Evolutionary conservation across 2,329 filamentous ascomycete genomes (phyloP).

Genomic region (Colletotrichum liriopes): DNA sequence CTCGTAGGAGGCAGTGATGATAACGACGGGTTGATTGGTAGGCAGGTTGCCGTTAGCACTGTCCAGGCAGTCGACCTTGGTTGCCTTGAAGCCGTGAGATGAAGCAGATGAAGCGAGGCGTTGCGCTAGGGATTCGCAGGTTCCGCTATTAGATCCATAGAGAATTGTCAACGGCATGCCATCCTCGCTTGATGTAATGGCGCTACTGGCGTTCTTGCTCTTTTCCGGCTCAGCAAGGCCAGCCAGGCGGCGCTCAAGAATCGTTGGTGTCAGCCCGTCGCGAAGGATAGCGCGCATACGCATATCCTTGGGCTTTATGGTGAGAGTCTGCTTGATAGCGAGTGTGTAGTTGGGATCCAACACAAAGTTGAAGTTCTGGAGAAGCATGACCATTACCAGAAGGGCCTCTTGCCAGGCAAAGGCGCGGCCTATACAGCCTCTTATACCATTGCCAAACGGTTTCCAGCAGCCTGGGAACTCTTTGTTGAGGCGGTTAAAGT

Average conservation of each 20-base stretch:
- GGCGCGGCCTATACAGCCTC: slow-evolving; percentile 66
- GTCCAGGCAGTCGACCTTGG: slow-evolving; percentile 68
- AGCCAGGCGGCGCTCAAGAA: slow-evolving; percentile 62
- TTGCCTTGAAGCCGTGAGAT: slow-evolving; percentile 68
- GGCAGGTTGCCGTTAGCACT: slow-evolving; percentile 70
- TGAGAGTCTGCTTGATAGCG: slow-evolving; percentile 67
- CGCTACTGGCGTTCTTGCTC: background rate
- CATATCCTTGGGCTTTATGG: slow-evolving; percentile 73
- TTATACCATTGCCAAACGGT: slow-evolving; percentile 67
- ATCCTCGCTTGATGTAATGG: background rate
- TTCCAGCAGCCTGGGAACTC: slow-evolving; percentile 58
- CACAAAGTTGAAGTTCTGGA: slow-evolving; percentile 78
- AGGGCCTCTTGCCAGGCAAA: slow-evolving; percentile 70
- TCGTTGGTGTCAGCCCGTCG: slow-evolving; percentile 54
- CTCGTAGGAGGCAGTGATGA: slow-evolving; percentile 79
- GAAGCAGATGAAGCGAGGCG: slow-evolving; percentile 69
- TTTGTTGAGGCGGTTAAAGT: slow-evolving; percentile 54
- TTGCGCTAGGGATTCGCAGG: slow-evolving; percentile 76
- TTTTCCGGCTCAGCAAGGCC: slow-evolving; percentile 45
- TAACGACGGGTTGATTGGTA: slow-evolving; percentile 69
- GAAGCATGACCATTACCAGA: slow-evolving; percentile 64
- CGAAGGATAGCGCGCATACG: slow-evolving; percentile 70
- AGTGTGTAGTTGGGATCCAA: slow-evolving; percentile 71
- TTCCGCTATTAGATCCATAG: slow-evolving; percentile 79
- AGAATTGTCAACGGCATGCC: slow-evolving; percentile 67